These are phyloP conservation scores for Aspergillus cristatus DNA, from an alignment of 495 filamentous ascomycete genomes.

Conservation along the genomic window DNA sequence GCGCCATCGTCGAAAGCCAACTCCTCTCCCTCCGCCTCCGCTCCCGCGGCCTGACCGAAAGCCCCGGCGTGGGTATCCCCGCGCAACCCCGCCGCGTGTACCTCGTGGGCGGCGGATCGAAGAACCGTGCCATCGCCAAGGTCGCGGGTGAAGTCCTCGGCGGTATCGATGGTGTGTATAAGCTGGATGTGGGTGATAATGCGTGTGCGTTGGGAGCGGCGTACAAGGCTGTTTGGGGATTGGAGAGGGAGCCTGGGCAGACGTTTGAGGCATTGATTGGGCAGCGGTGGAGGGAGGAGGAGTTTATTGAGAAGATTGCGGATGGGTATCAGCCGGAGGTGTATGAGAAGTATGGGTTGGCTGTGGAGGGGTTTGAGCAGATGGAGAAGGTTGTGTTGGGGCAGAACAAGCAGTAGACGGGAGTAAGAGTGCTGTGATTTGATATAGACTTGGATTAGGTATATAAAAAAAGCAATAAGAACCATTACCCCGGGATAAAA, in stretches of 20 bases:
- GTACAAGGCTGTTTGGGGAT: conserved; percentile 93
- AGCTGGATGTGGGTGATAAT: conserved; percentile 90
- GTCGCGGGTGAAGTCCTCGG: conserved; percentile 81
- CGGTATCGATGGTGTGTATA: conserved; percentile 79
- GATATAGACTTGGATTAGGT: no score
- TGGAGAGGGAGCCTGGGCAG: conserved; percentile 58
- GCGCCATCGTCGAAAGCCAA: conserved; percentile 89
- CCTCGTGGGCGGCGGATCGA: conserved; percentile 82
- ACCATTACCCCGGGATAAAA: no score
- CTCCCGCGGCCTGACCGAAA: conserved; percentile 61
- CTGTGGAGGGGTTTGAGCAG: conserved; percentile 67
- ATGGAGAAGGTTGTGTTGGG: conserved; percentile 63
- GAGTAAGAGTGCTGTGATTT: no score
- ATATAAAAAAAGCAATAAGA: no score
- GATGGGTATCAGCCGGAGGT: conserved; percentile 68
- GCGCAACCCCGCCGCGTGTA: conserved; percentile 85
- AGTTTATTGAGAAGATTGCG: conserved; percentile 69
- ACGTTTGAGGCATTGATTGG: conserved; percentile 84
- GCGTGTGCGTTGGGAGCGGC: conserved; percentile 90
- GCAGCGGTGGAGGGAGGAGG: conserved; percentile 73
- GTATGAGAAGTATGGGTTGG: conserved; percentile 67
- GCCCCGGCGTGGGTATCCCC: conserved; percentile 46
- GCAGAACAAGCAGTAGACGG: conserved; percentile 5
- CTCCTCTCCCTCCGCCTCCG: conserved; percentile 82
- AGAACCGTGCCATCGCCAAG: conserved; percentile 76